Evolutionary conservation across 2,329 filamentous ascomycete genomes (phyloP).

Genomic region (Clonostachys sp.): DNA sequence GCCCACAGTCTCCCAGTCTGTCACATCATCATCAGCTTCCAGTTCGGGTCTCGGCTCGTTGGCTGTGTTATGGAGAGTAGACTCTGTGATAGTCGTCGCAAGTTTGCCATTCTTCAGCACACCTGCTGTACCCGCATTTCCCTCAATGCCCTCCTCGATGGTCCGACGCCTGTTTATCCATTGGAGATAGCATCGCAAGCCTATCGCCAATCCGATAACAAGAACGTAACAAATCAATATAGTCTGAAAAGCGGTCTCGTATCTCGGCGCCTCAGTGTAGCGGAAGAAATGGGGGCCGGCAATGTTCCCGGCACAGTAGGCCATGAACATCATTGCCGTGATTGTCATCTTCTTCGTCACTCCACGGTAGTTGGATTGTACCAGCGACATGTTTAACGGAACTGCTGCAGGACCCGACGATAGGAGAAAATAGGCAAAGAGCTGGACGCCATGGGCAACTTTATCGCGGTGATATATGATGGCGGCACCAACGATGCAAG

Average conservation of each 20-base stretch:
- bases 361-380: slow-evolving; percentile 50
- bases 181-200: slow-evolving; percentile 41
- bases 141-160: slow-evolving; percentile 35
- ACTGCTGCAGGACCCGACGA: slow-evolving; percentile 47
- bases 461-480: slow-evolving; percentile 43
- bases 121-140: slow-evolving; percentile 34
- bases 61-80: slow-evolving; percentile 20
- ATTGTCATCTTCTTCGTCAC: slow-evolving; percentile 59
- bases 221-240: slow-evolving; percentile 54
- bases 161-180: slow-evolving; percentile 36
- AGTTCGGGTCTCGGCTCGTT: slow-evolving; percentile 17
- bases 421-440: slow-evolving; percentile 55
- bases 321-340: slow-evolving; percentile 48
- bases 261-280: slow-evolving; percentile 40
- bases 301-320: slow-evolving; percentile 53
- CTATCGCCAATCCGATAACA: slow-evolving; percentile 35
- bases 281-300: slow-evolving; percentile 51
- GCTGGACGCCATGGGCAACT: slow-evolving; percentile 35
- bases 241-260: slow-evolving; percentile 47
- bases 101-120: slow-evolving; percentile 30
- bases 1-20: slow-evolving; percentile 54
- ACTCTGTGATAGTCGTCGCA: slow-evolving; percentile 13
- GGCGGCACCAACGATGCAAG: slow-evolving; percentile 46
- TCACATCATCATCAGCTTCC: slow-evolving; percentile 47
- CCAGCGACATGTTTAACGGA: slow-evolving; percentile 49